Conservation (phyloP, 2,329 filamentous ascomycete genomes). For the Fusarium graminum region DNA sequence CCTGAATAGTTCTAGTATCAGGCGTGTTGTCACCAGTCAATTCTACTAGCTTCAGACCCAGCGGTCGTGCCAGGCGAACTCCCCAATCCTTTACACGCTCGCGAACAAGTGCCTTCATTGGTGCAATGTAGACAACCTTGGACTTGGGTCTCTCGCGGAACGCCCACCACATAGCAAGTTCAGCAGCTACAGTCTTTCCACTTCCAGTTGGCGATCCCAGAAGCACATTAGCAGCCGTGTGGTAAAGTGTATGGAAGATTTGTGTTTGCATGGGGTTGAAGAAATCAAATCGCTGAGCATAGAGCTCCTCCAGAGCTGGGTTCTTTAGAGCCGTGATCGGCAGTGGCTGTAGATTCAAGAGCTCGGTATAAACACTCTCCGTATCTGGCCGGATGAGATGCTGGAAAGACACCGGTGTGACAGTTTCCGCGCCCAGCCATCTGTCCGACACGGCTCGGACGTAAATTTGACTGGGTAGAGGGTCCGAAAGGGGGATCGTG, state of each 20-base stretch:
- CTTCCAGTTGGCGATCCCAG: conserved; percentile 96
- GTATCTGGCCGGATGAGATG: conserved; percentile 97
- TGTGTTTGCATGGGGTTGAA: conserved; percentile 99
- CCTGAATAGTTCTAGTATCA: conserved; percentile 92
- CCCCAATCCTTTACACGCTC: conserved; percentile 98
- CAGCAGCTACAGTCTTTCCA: conserved; percentile 96
- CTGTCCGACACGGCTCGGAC: conserved; percentile 93
- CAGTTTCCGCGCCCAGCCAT: conserved; percentile 96
- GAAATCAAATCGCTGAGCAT: conserved; percentile 88
- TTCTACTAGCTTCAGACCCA: conserved; percentile 93
- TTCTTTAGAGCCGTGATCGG: conserved; percentile 91
- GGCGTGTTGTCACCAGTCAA: conserved; percentile 97
- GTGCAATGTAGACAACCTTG: conserved; percentile 98
- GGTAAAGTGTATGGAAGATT: conserved; percentile 96
- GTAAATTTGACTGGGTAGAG: conserved; percentile 94
- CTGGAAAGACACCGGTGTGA: conserved; percentile 95
- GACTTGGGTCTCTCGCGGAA: conserved; percentile 94
- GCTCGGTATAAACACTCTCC: conserved; percentile 95
- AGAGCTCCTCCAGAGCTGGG: conserved; percentile 86
- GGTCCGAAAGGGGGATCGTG: conserved; percentile 94
- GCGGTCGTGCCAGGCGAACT: conserved; percentile 80
- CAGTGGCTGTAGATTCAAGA: conserved; percentile 90
- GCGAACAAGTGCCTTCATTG: conserved; percentile 98
- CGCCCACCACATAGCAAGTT: conserved; percentile 99
- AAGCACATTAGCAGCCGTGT: conserved; percentile 91